Evolutionary conservation across 2,329 filamentous ascomycete genomes (phyloP), one percentile per base, ranked within the genome.

Genomic region (Penicillium griseofulvum): DNA sequence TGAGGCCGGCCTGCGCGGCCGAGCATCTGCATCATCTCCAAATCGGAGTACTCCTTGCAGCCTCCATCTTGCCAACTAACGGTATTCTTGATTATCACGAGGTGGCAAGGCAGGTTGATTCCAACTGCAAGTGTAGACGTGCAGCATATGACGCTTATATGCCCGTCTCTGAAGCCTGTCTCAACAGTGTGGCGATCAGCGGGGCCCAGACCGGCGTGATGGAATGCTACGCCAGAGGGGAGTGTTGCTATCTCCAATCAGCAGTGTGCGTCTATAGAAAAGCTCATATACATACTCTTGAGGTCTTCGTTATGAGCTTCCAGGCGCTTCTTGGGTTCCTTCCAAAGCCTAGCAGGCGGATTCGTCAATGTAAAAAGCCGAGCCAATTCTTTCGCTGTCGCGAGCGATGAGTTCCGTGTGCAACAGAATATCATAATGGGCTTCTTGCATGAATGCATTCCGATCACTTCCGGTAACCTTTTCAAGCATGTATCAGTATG

Each of bases 21-120:
- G 46, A 95, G 82, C 90, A 96, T 95, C 65, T 96, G 90, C 87
- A 93, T 93, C 58, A 93, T 82, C 62, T 95, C 90, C 5, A 95
- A 78, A 67, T 94, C 90, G 0, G 89, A 86, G 62, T 91, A 91
- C 68, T 94, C 89, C 52, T 85, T 82, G 36, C 83, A 79, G 7
- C 80, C 73, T 31, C 74, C 78, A 54, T 85, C 81, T 54, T 84
- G 82, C 71, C 85, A 92, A 0, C 80, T 78, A 4, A 86, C 81
- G 0, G 90, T 95, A 22, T 89, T 89, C 70, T 95, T 95, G 52
- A 96, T 82, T 10, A 95, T 85, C 4, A 92, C 90, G 3, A 92
- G 83, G 67, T 94, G 88, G 57, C 90, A 91, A 10, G 90, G 91
- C 10, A 95, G 73, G 67, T 96, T 96, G 29, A 96, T 83, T 0